phyloP scores from a whole-genome alignment of 108 stramenopile species.

The Epithemia pelagica region DNA sequence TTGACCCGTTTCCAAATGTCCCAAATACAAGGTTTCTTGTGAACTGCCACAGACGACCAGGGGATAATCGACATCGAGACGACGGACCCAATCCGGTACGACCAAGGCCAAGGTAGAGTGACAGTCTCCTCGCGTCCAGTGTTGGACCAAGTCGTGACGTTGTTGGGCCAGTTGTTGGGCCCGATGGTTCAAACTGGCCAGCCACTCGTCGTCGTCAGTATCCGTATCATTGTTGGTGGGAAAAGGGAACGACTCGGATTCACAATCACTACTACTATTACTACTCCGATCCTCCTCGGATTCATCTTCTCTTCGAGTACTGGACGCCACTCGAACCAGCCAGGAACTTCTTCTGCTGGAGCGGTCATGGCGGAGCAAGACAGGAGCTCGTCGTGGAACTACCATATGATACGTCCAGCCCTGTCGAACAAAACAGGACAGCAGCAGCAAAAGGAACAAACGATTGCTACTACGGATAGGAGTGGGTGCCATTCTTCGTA shows the following conservation, averaged over 20 bases:
- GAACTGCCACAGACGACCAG: conserved; percentile 59
- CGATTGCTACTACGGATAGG: no score
- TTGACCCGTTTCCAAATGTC: conserved; percentile 44
- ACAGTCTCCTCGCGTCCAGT: conserved; percentile 5
- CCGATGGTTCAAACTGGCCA: not conserved
- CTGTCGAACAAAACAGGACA: no score
- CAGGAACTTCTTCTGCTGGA: not conserved
- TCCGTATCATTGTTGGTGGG: not conserved
- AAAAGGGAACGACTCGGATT: no score
- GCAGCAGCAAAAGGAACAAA: no score
- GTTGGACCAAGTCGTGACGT: not conserved
- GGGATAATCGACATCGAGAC: conserved; percentile 67
- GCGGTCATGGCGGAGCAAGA: not conserved
- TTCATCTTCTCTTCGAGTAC: no score
- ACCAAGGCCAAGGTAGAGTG: not conserved
- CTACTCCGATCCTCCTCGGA: no score
- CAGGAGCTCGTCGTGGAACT: not conserved
- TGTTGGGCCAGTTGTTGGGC: conserved; percentile 1
- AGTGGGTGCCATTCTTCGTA: no score
- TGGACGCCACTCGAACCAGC: no score
- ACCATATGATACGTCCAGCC: no score
- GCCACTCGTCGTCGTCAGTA: not conserved
- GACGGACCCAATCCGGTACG: conserved; percentile 64
- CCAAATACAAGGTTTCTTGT: conserved; percentile 44
- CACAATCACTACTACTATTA: no score